Evolutionary conservation across 2,329 filamentous ascomycete genomes (phyloP).

Genomic region (Phaeophleospora eucalypticola): DNA sequence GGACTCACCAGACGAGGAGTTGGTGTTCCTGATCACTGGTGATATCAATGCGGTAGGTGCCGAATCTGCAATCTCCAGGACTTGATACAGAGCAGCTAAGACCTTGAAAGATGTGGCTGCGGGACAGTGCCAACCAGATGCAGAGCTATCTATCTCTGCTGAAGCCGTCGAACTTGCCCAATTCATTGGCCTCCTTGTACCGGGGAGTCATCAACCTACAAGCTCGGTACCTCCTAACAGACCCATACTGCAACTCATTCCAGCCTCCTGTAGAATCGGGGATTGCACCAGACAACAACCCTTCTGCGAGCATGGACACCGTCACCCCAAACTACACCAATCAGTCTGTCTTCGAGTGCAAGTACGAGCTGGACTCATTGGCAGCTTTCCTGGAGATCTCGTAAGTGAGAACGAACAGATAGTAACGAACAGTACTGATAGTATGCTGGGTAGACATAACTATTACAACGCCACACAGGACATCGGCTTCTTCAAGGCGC

Average conservation of each 20-base stretch:
- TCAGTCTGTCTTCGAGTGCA: slow-evolving; percentile 49
- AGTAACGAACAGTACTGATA: too few relatives aligned
- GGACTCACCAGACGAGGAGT: slow-evolving; percentile 55
- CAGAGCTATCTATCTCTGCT: slow-evolving; percentile 64
- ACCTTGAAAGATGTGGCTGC: slow-evolving; percentile 56
- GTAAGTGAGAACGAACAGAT: too few relatives aligned
- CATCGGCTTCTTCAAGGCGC: slow-evolving; percentile 45
- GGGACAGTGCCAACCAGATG: slow-evolving; percentile 62
- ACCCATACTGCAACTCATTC: slow-evolving; percentile 53
- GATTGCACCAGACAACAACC: slow-evolving; percentile 38
- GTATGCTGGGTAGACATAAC: slow-evolving; percentile 27
- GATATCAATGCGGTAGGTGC: slow-evolving; percentile 56
- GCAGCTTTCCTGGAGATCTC: slow-evolving; percentile 50
- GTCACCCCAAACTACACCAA: slow-evolving; percentile 44
- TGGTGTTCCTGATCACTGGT: slow-evolving; percentile 57
- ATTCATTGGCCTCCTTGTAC: slow-evolving; percentile 64
- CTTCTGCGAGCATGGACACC: slow-evolving; percentile 37
- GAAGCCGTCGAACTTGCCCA: slow-evolving; percentile 48
- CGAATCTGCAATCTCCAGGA: too few relatives aligned
- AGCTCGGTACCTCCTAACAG: slow-evolving; percentile 61
- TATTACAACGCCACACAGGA: slow-evolving; percentile 51
- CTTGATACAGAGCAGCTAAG: too few relatives aligned
- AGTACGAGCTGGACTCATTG: slow-evolving; percentile 52
- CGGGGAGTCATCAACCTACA: slow-evolving; percentile 70
- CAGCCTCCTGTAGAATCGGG: slow-evolving; percentile 49